Evolutionary conservation across 2,329 filamentous ascomycete species (phyloP).

Genomic region (Calonectria pauciramosa): DNA sequence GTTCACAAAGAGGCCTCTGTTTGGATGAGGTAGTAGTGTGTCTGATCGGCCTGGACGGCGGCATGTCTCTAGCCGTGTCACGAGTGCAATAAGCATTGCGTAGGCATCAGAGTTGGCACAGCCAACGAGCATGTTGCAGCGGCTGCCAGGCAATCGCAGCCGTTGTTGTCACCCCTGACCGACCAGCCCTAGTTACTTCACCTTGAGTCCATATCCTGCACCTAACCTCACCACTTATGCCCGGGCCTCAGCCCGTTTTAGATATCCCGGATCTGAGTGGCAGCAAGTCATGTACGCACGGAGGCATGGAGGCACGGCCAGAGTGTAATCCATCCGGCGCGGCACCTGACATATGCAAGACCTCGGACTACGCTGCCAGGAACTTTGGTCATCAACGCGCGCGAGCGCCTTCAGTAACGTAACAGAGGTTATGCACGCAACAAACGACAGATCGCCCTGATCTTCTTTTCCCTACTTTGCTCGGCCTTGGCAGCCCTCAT

Average conservation of each 20-base stretch:
- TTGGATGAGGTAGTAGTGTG: background rate
- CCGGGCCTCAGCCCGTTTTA: conserved; percentile 15
- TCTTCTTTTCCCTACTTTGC: conserved; percentile 3
- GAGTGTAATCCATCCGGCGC: background rate
- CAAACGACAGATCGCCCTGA: conserved; percentile 16
- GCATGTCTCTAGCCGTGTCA: background rate
- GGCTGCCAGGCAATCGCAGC: background rate
- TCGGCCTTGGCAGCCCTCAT: background rate
- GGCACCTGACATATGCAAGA: conserved; percentile 11
- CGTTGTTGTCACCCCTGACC: background rate
- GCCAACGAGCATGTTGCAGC: background rate
- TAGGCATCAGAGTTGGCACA: background rate
- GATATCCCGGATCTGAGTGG: background rate
- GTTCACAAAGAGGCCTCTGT: background rate
- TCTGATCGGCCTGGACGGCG: background rate
- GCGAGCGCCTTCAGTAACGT: background rate
- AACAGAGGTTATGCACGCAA: background rate
- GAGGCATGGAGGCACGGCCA: background rate
- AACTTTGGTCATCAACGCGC: background rate
- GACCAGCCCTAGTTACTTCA: conserved; percentile 16
- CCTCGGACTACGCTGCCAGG: background rate
- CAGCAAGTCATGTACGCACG: conserved; percentile 5
- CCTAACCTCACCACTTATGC: conserved; percentile 15
- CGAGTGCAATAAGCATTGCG: background rate
- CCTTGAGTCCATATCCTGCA: conserved; percentile 12